Evolutionary conservation across 768 basidiomycete species (phyloP).

Genomic region (Cystofilobasidium bisporidii): DNA sequence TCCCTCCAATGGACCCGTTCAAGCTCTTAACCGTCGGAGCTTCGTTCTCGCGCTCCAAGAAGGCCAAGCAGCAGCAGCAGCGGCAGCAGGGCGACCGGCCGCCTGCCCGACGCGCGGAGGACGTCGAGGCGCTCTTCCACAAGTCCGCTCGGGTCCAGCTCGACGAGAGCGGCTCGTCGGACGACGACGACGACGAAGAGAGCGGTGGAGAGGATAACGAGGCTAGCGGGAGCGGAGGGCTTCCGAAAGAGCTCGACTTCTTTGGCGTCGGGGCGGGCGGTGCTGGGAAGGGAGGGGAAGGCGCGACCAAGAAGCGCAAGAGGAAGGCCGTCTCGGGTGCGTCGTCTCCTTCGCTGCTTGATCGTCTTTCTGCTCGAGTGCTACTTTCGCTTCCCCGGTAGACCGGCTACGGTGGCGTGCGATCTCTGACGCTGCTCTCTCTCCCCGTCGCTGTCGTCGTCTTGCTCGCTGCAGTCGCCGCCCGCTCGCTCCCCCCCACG

Average conservation of each 20-base stretch:
- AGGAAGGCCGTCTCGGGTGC: conserved; percentile 1
- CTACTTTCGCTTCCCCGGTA: no score
- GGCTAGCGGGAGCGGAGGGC: conserved; percentile 34
- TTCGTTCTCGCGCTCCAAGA: conserved; percentile 59
- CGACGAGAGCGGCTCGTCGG: conserved; percentile 31
- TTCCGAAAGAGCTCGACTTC: conserved; percentile 77
- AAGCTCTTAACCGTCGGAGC: conserved; percentile 76
- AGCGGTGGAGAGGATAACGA: neutral
- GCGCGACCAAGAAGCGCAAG: conserved; percentile 31
- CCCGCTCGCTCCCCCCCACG: conserved; percentile 40
- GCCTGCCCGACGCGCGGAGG: neutral
- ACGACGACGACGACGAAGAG: conserved; percentile 3
- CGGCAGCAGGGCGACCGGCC: conserved; percentile 29
- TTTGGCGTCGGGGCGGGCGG: conserved; percentile 63
- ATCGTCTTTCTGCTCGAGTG: no score
- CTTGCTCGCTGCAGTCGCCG: conserved; percentile 5
- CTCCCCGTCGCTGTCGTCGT: neutral
- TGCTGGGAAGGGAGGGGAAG: conserved; percentile 33
- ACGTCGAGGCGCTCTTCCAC: conserved; percentile 1
- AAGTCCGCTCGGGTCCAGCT: conserved; percentile 24
- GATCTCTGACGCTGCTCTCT: no score
- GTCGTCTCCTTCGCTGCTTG: neutral
- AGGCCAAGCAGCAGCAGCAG: conserved; percentile 10
- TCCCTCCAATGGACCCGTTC: conserved; percentile 65
- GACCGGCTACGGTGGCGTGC: no score